Base-by-base conservation (phyloP, 495 filamentous ascomycete genomes). In the Trichoderma virens region DNA sequence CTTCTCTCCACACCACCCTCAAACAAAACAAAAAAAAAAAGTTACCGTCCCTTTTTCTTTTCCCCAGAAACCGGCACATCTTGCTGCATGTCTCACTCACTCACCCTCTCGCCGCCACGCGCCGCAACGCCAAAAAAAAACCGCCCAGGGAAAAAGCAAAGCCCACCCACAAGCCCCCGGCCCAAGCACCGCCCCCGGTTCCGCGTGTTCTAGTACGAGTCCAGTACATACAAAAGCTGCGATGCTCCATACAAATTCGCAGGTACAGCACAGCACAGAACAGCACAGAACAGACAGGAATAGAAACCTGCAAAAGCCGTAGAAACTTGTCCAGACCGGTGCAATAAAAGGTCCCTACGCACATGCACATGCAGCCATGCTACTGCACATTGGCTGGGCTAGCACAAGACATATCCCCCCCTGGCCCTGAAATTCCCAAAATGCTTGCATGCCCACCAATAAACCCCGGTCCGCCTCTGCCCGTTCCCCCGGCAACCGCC, bases 61-160 rank as follows among this genome's bases (percentile, higher is more conserved):
- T 56, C 51, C 51, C 51, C 51, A 56, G 51, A 56, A 30, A 56
- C 51, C 51, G 51, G 51, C 51, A 56, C 28, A 28, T 56, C 51
- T 9, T 30, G 18, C 18, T 47, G 43, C 43, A 47, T 47, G 43
- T 47, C 43, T 47, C 43, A 47, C 43, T 7, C n/a, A 23, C n/a
- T 20, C 18, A 47, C 3, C 11, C 38, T 16, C 38, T 41, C 38
- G 13, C 7, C 28, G 51, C 51, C 25, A 56, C 51, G 51, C 51
- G 2, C 1, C 43, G 18, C n/a, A n/a, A n/a, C n/a, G 41, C 41
- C 41, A 45, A n/a, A 45, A 3, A 45, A n/a, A n/a, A n/a, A n/a
- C n/a, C n/a, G n/a, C n/a, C n/a, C n/a, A n/a, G n/a, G n/a, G n/a
- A n/a, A n/a, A n/a, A n/a, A n/a, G n/a, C n/a, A n/a, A n/a, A n/a